Base-by-base conservation (phyloP, 495 filamentous ascomycete genomes). In the Neurospora sp. region DNA sequence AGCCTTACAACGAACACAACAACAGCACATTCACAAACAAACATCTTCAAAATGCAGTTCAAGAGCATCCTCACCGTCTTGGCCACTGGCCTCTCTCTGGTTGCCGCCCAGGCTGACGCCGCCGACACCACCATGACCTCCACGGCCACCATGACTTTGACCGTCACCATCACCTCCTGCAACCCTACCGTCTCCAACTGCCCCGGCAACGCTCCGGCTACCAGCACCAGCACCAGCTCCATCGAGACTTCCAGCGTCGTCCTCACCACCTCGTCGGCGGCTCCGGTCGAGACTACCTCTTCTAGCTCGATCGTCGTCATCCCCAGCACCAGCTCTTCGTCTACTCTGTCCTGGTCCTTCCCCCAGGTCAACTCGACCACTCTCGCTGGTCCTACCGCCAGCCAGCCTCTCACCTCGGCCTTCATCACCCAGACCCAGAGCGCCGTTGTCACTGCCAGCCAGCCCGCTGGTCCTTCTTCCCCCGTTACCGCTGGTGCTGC, bases 101-200 rank as follows among this genome's bases (percentile, higher is more conserved):
- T 75, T 39, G 70, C 75, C 72, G 79, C 78, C 40, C 39, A 79
- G 59, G 40, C 40, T 5, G 77, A 78, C 54, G 72, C 44, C 66
- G 73, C 77, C 69, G 78, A 74, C 59, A 80, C 72, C 74, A 83
- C 79, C 69, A 79, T 79, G 42, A 84, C 85, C 59, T 81, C 83
- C 73, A 85, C 83, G 37, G 78, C 79, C 71, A 84, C 82, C 73
- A 74, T 83, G 76, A 85, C 84, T 41, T 75, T 80, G 71, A 85
- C 83, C 39, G 76, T 85, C 78, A 86, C 85, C 76, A 82, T 86
- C 76, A 85, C 83, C 72, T 74, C 82, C 79, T 85, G 84, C 81
- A 84, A 81, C 77, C 81, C 83, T 10, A 81, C 79, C 41, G 79
- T 79, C 78, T 81, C 85, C 70, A 77, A 80, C 72, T 83, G 87